Percentiles rank a stretch among this genome's conserved stretches.
Conservation (phyloP, 371 early-diverging fungal species). For the Mucor plumbeus region DNA sequence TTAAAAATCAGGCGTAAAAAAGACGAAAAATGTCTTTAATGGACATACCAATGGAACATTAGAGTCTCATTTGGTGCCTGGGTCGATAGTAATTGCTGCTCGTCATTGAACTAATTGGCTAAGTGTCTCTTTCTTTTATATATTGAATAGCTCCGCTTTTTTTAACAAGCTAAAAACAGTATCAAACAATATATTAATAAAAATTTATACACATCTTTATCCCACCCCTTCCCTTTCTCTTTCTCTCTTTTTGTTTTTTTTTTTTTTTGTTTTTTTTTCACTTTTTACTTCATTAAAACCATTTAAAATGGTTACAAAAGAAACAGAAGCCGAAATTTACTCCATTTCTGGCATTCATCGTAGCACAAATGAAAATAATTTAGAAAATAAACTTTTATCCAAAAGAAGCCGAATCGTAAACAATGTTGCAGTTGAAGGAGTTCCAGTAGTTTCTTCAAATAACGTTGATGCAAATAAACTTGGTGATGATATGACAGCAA, state of each 20-base stretch:
- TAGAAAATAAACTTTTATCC: neutral
- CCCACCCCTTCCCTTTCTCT: neutral
- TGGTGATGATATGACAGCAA: neutral
- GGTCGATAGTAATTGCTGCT: neutral
- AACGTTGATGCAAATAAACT: neutral
- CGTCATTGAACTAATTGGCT: constrained; percentile 5
- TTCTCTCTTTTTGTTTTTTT: neutral
- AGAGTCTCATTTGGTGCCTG: neutral
- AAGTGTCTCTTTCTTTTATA: constrained; percentile 12
- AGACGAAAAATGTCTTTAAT: neutral
- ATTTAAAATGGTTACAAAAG: constrained; percentile 1
- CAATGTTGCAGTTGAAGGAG: neutral
- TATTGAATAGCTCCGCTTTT: constrained; percentile 4
- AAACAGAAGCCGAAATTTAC: neutral
- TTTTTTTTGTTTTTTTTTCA: neutral
- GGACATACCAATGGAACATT: neutral
- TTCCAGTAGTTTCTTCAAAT: neutral
- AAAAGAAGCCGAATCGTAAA: neutral
- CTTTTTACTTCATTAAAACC: neutral
- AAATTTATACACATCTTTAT: neutral
- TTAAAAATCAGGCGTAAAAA: neutral
- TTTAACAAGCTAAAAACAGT: constrained; percentile 6
- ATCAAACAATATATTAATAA: constrained; percentile 1
- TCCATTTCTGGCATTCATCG: constrained; percentile 5
- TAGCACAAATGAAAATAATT: constrained; percentile 2